phyloP scores from a whole-genome alignment of 139 green algal genomes.

The Tetraselmis chui region DNA sequence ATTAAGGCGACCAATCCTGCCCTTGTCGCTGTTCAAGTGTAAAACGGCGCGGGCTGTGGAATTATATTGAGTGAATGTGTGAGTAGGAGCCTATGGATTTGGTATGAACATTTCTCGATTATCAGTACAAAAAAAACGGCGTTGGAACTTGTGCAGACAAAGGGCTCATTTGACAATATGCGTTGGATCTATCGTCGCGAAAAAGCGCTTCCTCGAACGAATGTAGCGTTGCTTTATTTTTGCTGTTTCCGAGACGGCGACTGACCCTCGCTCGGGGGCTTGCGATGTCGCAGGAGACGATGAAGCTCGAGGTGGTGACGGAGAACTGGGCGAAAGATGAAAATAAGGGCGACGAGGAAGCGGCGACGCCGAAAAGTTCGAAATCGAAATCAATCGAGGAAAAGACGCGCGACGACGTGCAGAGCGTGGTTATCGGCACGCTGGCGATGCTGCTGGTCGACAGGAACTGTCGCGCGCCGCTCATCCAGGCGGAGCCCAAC shows the following conservation, averaged over 20 bases:
- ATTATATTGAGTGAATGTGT: too few species aligned
- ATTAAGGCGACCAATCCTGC: too few species aligned
- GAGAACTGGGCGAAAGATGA: not conserved
- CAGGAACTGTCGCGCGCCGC: slow-evolving; percentile 38
- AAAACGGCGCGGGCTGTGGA: too few species aligned
- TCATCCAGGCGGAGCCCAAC: slow-evolving; percentile 44
- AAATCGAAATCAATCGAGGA: not conserved
- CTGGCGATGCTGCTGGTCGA: slow-evolving; percentile 64
- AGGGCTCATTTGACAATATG: too few species aligned
- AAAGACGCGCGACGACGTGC: not conserved
- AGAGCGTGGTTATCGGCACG: slow-evolving; percentile 47
- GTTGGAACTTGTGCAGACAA: too few species aligned
- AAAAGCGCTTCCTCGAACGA: too few species aligned
- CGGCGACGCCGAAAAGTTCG: not conserved
- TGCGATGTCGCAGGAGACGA: not conserved
- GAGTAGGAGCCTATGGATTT: too few species aligned
- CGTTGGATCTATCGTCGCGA: too few species aligned
- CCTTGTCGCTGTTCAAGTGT: too few species aligned
- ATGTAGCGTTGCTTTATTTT: too few species aligned
- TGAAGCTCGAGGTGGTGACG: slow-evolving; percentile 1
- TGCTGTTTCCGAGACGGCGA: not conserved
- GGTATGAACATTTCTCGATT: too few species aligned
- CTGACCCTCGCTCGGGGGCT: slow-evolving; percentile 1
- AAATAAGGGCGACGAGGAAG: not conserved
- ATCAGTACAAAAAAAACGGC: too few species aligned